These are phyloP conservation scores for Barbarea vulgaris DNA, from an alignment of 345 rosid genomes.

Conservation along the genomic window DNA sequence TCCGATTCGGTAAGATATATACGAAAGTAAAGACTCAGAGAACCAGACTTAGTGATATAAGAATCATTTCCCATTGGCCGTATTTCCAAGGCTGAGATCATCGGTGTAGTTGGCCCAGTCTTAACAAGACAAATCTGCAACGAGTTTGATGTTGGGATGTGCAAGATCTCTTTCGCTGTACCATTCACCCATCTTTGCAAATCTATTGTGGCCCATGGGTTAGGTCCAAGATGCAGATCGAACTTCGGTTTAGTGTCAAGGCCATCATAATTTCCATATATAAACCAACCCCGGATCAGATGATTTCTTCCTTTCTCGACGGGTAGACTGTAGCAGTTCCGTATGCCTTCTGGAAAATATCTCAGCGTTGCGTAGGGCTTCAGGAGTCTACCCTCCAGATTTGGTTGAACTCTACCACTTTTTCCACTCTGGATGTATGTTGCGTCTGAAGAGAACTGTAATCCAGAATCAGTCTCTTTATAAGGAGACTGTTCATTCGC, in stretches of 20 bases:
- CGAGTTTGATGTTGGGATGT: conserved; percentile 21
- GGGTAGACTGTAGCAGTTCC: conserved; percentile 47
- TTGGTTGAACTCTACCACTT: not conserved
- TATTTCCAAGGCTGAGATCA: conserved; percentile 28
- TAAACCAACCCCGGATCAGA: conserved; percentile 38
- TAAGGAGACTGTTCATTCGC: conserved; percentile 23
- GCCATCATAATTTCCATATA: conserved; percentile 50
- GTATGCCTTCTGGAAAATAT: conserved; percentile 46
- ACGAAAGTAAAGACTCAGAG: not conserved
- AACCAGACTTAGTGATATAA: conserved; percentile 21
- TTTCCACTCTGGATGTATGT: conserved; percentile 40
- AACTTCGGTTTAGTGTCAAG: not conserved
- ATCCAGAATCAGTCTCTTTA: not conserved
- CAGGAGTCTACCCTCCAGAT: not conserved
- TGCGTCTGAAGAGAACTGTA: conserved; percentile 35
- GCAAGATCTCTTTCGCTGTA: not conserved
- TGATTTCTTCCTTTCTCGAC: conserved; percentile 41
- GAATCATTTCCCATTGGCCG: conserved; percentile 11
- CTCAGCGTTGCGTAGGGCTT: conserved; percentile 10
- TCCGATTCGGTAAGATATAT: not conserved
- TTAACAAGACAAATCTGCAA: conserved; percentile 42
- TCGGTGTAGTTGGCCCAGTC: conserved; percentile 9
- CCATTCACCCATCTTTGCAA: not conserved
- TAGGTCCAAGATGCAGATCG: conserved; percentile 37
- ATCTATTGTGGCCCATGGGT: conserved; percentile 33